Evolutionary conservation across 148 eudicot species (phyloP), one percentile per base, ranked within the genome.

Genomic region (Chenopodium berlandieri): DNA sequence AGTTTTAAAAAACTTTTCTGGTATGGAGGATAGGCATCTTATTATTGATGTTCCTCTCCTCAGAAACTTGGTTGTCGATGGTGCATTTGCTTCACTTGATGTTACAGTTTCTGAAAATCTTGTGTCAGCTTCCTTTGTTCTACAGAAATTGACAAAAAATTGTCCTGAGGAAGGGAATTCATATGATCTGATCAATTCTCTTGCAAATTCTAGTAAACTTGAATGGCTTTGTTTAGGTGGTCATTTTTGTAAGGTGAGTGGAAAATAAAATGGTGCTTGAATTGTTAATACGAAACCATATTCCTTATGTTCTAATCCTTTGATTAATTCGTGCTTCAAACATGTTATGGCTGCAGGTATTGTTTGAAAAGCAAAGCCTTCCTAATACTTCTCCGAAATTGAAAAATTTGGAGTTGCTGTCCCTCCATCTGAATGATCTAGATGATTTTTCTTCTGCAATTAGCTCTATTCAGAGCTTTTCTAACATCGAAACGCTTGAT

Each of bases 171-270:
- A 17, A 16, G 20, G 19, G 25, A 48, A 50, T 78, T 50, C 25
- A 70, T 66, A 67, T 72, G 78, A 65, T 75, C 72, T 78, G 30
- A 64, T 83, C 54, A 77, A 83, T 32, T 63, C 40, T 47, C 74
- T 82, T 50, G 81, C 81, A 32, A 82, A 44, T n/a, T 82, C 85
- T 25, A 78, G n/a, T 73, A 82, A 82, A 16, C 77, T 82, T 71
- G 66, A 82, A 62, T 60, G 78, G 79, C 82, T 83, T 65, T 37
- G 67, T 44, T 58, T 83, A 48, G 67, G 82, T 56, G 82, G 79
- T 25, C 17, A 66, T 25, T 74, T 74, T 37, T 79, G 85, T 44
- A 83, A 79, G 85, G 85, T 75, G 30, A 74, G 44, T 16, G 40
- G 17, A 71, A 5, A 14, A 12, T 58, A 58, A 20, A 58, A 16